A percentile compares a stretch with the other conserved stretches of the same genome.
Conservation (phyloP, 1,139 yeast species). For the Yamadazyma triangularis region DNA sequence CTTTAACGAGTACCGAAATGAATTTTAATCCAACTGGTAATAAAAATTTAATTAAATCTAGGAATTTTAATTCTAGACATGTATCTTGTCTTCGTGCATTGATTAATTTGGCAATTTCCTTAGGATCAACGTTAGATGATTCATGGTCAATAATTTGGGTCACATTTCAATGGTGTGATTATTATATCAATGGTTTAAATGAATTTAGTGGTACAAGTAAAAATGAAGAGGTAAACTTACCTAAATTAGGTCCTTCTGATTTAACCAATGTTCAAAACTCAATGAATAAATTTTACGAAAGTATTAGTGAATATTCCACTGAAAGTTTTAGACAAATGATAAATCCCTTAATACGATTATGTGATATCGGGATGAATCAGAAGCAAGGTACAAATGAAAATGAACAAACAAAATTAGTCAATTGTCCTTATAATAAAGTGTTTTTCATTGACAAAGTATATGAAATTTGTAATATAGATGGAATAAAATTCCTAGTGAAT, state of each 20-base stretch:
- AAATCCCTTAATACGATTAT: slow-evolving; percentile 37
- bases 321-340: slow-evolving; percentile 46
- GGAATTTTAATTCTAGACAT: slow-evolving; percentile 52
- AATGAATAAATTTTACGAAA: slow-evolving; percentile 55
- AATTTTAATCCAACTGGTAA: not conserved
- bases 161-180: slow-evolving; percentile 73
- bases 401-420: slow-evolving; percentile 3
- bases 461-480: slow-evolving; percentile 47
- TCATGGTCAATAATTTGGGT: slow-evolving; percentile 70
- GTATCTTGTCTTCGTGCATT: slow-evolving; percentile 76
- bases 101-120: slow-evolving; percentile 67
- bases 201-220: slow-evolving; percentile 24
- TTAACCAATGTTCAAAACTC: slow-evolving; percentile 50
- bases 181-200: slow-evolving; percentile 60
- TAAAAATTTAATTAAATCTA: slow-evolving; percentile 1
- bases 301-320: slow-evolving; percentile 50
- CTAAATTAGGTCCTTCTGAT: slow-evolving; percentile 40
- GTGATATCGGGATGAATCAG: slow-evolving; percentile 5
- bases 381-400: slow-evolving; percentile 1
- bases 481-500: slow-evolving; percentile 42
- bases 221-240: slow-evolving; percentile 17
- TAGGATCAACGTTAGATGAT: slow-evolving; percentile 64
- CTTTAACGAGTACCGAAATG: slow-evolving; percentile 16
- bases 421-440: slow-evolving; percentile 39
- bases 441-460: slow-evolving; percentile 35